Conservation (phyloP, 495 filamentous ascomycete species). For the Glarea lozoyensis region DNA sequence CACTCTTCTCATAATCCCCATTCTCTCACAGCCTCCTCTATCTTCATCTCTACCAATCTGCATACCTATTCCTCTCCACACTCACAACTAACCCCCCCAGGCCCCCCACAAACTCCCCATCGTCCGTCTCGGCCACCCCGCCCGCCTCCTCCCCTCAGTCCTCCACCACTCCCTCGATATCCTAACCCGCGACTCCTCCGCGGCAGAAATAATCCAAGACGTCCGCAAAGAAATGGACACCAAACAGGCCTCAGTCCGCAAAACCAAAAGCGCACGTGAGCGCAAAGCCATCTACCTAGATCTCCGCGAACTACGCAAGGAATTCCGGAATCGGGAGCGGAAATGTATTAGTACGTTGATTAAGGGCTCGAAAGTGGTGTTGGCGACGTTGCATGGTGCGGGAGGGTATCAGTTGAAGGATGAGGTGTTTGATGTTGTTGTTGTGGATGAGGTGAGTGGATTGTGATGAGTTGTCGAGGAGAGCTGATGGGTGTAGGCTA, state of each 20-base stretch:
- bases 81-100: too few relatives aligned
- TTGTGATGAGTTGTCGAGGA: too few relatives aligned
- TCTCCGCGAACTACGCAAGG: slow-evolving; percentile 74
- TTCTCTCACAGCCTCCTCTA: too few relatives aligned
- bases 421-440: slow-evolving; percentile 84
- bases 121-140: slow-evolving; percentile 86
- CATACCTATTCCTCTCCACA: too few relatives aligned
- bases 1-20: too few relatives aligned
- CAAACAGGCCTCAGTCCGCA: slow-evolving; percentile 81
- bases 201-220: slow-evolving; percentile 83
- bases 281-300: slow-evolving; percentile 75
- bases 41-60: too few relatives aligned
- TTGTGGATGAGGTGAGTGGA: slow-evolving; percentile 97
- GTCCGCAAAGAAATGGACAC: slow-evolving; percentile 87
- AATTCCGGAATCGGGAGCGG: slow-evolving; percentile 78
- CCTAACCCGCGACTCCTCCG: slow-evolving; percentile 84
- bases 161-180: slow-evolving; percentile 86
- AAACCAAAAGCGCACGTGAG: slow-evolving; percentile 75
- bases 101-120: slow-evolving; percentile 76
- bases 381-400: slow-evolving; percentile 88
- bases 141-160: slow-evolving; percentile 80
- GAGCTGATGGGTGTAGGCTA: too few relatives aligned
- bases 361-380: slow-evolving; percentile 69
- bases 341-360: slow-evolving; percentile 72
- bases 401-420: slow-evolving; percentile 75